Base-by-base conservation (phyloP, 768 basidiomycete genomes). In the Boletus coccyginus region DNA sequence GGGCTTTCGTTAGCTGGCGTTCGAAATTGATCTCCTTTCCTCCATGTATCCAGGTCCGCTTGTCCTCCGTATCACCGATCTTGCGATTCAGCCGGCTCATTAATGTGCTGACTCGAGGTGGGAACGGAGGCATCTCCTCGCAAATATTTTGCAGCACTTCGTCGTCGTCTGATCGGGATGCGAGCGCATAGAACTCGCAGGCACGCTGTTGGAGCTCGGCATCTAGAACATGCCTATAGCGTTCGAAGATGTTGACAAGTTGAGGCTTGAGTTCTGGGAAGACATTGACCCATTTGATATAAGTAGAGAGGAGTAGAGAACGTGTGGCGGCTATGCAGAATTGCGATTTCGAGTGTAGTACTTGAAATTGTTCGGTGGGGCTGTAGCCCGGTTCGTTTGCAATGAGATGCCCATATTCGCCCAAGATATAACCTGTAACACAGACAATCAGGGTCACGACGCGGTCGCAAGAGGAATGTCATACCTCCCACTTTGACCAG, bases 271-370 rank as follows among this genome's bases (percentile, higher is more conserved):
- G 97, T 72, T 99, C 97, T 19, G 97, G 97, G 73, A 98, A 99
- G 54, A 99, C 92, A 70, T 99, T 99, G 60, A 97, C 94, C 96
- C 96, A 98, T 82, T 99, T 99, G 77, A 98, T 88, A 70, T 99
- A 99, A 1, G 97, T 98, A 12, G 97, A 96, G 36, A 99, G 79
- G 29, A 99, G 83, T 32, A 99, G 79, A 0, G 95, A 89, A 35
- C 96, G 85, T 9, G 97, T 98, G 32, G 94, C 77, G 6, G 95
- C 94, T 38, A 90, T 82, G 68, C 95, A 97, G 68, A 93, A 91
- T 70, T 96, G 94, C 14, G 94, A 95, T 70, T 98, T 98, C 8
- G 92, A 85, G 73, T 99, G 95, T 7, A 98, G 75, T 4, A 89
- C 78, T 61, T 91, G 90, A 72, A 98, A 97, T 65, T 98, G 97